Conservation (phyloP, 2,329 filamentous ascomycete genomes). For the Scleromitrula shiraiana region DNA sequence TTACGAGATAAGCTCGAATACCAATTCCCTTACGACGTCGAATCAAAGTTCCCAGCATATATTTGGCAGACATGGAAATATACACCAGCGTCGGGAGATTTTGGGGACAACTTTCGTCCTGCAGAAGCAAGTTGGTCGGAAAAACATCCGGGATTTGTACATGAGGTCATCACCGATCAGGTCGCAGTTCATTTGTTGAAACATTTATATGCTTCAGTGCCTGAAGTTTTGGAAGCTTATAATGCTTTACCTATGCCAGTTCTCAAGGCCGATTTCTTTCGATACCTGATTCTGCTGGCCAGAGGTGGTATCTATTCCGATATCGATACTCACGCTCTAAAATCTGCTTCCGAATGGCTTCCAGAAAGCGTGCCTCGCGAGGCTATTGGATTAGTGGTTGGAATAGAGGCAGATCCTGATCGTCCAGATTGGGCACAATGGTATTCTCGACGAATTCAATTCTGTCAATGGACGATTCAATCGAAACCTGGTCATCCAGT, state of each 20-base stretch:
- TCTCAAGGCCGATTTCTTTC: slow-evolving; percentile 67
- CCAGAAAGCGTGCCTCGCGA: slow-evolving; percentile 68
- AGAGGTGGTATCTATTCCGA: slow-evolving; percentile 80
- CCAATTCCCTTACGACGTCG: slow-evolving; percentile 87
- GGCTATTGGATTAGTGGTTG: slow-evolving; percentile 77
- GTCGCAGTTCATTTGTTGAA: slow-evolving; percentile 74
- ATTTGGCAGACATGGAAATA: slow-evolving; percentile 99
- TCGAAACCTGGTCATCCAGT: slow-evolving; percentile 90
- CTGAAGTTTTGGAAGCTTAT: slow-evolving; percentile 73
- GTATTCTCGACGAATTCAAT: slow-evolving; percentile 95
- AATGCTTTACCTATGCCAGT: slow-evolving; percentile 64
- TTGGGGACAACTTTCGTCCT: slow-evolving; percentile 65
- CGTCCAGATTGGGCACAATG: slow-evolving; percentile 86
- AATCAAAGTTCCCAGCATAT: slow-evolving; percentile 87
- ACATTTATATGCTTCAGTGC: slow-evolving; percentile 77
- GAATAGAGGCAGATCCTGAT: slow-evolving; percentile 94
- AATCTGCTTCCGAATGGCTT: slow-evolving; percentile 81
- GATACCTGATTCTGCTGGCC: slow-evolving; percentile 64
- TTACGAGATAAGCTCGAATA: slow-evolving; percentile 78
- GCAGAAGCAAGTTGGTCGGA: slow-evolving; percentile 86
- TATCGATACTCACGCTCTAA: slow-evolving; percentile 84
- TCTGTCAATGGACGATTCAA: slow-evolving; percentile 99
- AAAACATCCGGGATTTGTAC: slow-evolving; percentile 81
- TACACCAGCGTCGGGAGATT: slow-evolving; percentile 68
- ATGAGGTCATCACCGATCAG: slow-evolving; percentile 93